phyloP scores from a whole-genome alignment of 345 rosid species.

The Gynandropsis gynandra region DNA sequence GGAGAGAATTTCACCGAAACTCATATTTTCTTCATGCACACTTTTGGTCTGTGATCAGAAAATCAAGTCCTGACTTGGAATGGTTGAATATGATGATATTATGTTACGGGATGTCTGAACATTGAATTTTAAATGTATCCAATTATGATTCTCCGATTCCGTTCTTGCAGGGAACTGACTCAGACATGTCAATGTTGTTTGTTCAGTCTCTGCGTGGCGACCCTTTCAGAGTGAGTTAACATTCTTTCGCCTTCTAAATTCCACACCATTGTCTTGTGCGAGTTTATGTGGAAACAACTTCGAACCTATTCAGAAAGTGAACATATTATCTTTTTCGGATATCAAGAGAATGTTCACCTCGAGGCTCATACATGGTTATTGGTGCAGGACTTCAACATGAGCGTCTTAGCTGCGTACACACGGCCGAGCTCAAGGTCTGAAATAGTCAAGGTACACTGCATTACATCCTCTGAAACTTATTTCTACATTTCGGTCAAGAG shows the following conservation, averaged over 20 bases:
- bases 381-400: constrained; percentile 81
- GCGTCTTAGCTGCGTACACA: constrained; percentile 71
- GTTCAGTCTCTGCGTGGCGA: constrained; percentile 95
- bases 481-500: not conserved
- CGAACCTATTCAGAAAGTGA: no score
- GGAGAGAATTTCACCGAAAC: no score
- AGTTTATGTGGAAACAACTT: not conserved
- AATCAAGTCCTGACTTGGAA: no score
- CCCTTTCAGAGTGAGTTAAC: constrained; percentile 69
- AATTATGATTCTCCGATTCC: not conserved
- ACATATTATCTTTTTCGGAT: no score
- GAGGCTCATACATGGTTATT: constrained; percentile 2
- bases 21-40: no score
- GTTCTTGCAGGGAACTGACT: constrained; percentile 51
- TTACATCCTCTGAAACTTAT: not conserved
- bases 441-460: constrained; percentile 65
- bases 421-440: constrained; percentile 76
- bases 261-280: not conserved
- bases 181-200: constrained; percentile 57
- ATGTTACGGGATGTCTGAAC: no score
- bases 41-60: not conserved
- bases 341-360: not conserved
- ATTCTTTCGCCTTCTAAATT: not conserved
- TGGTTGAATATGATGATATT: no score
- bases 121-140: no score